These are phyloP conservation scores for Polychytrium aggregatum DNA, from an alignment of 192 early-diverging fungal genomes.

Conservation along the genomic window DNA sequence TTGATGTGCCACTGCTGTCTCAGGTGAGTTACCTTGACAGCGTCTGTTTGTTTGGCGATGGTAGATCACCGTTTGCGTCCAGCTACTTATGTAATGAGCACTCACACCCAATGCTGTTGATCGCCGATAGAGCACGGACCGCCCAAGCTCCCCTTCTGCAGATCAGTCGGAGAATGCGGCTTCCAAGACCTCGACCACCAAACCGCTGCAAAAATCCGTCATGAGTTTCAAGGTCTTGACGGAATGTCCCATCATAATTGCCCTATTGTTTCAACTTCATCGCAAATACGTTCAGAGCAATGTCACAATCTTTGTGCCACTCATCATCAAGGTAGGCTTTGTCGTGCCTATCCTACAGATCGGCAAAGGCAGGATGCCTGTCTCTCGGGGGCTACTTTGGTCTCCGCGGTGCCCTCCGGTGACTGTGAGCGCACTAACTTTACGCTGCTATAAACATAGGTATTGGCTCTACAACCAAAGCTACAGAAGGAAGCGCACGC, in stretches of 20 bases:
- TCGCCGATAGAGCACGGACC: not conserved
- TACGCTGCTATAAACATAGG: too few species aligned
- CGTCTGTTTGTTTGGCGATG: not conserved
- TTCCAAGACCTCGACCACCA: too few species aligned
- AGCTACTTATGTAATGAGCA: not conserved
- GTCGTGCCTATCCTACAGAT: not conserved
- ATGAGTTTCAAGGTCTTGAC: constrained; percentile 95
- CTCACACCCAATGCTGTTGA: not conserved
- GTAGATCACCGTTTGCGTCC: not conserved
- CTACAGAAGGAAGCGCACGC: constrained; percentile 30
- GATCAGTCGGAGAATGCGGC: too few species aligned
- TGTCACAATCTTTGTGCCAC: constrained; percentile 75
- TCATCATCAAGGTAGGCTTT: constrained; percentile 66
- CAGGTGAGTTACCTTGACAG: not conserved
- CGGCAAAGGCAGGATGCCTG: constrained; percentile 1
- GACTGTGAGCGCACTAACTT: too few species aligned
- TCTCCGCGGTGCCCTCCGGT: not conserved
- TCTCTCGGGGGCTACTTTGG: not conserved
- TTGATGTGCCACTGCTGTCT: constrained; percentile 49
- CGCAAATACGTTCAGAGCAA: constrained; percentile 63
- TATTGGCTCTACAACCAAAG: constrained; percentile 21
- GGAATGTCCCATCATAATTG: constrained; percentile 97
- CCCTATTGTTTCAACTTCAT: constrained; percentile 85
- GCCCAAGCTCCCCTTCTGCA: not conserved
- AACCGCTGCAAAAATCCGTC: constrained; percentile 8